These are phyloP conservation scores for Theobroma cacao DNA, from an alignment of 345 rosid genomes.

Conservation along the genomic window DNA sequence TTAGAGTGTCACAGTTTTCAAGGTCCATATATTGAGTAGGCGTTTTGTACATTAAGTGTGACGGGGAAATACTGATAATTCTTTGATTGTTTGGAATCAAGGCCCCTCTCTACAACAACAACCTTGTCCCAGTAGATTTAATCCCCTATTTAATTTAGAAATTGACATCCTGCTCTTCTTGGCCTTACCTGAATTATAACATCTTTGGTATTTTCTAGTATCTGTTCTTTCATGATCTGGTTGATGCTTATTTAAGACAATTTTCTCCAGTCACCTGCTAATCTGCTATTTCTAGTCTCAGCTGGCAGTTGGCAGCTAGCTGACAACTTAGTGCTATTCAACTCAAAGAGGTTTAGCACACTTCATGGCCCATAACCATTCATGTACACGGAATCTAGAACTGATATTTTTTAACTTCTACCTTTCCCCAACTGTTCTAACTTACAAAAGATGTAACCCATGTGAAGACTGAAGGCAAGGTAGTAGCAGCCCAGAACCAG, in stretches of 20 bases:
- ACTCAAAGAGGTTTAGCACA: background rate
- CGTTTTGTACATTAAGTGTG: background rate
- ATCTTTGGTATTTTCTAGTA: background rate
- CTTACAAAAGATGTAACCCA: background rate
- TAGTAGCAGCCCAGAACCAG: background rate
- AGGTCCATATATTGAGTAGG: background rate
- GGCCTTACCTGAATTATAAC: background rate
- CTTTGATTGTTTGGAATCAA: background rate
- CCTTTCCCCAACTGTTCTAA: background rate
- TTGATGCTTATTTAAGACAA: background rate
- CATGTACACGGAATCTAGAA: background rate
- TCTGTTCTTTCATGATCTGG: background rate
- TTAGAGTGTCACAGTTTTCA: background rate
- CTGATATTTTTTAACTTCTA: background rate
- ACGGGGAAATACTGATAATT: background rate
- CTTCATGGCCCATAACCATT: background rate
- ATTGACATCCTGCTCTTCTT: background rate
- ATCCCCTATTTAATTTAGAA: background rate
- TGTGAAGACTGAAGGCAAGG: too few relatives aligned
- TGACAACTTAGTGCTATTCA: conserved; percentile 4
- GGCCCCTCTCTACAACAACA: background rate
- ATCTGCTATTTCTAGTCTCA: background rate
- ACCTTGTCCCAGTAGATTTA: background rate
- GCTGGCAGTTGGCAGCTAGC: background rate
- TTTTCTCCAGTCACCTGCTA: background rate